Evolutionary conservation across 306 rosid genomes (phyloP), one percentile per base, ranked within the genome.

Genomic region (Fragaria ananassa): DNA sequence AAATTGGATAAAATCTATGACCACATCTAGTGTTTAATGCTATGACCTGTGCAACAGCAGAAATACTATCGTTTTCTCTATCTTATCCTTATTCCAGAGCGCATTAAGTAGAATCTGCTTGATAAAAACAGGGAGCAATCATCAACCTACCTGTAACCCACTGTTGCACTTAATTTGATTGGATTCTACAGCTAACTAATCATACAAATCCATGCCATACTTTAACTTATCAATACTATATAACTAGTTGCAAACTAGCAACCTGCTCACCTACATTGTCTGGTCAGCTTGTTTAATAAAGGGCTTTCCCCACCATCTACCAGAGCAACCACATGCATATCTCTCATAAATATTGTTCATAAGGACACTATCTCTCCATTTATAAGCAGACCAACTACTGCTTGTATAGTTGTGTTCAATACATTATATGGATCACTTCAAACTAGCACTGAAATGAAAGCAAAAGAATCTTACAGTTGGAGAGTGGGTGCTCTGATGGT

Each of bases 391-490:
- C 60, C 79, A 67, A 81, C 68, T 61, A 75, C 72, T 29, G 41
- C 12, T 47, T 60, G 42, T 45, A n/a, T 39, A 47, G 60, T 47
- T 66, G 81, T 29, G 12, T 44, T 6, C 25, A 35, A 19, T 68
- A 23, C 71, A 74, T 18, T 64, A 39, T 25, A 46, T 70, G 15
- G 34, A 70, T 29, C 58, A 74, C 14, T 35, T 54, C 27, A 63
- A 70, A 77, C 4, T 10, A 62, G 75, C 74, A 65, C 60, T 45
- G 69, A 14, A 63, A 80, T 74, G 39, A 12, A 66, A 37, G 61
- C 10, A 6, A 75, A 76, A 81, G 78, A 86, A 83, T 84, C 93
- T 89, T 89, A 95, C 97, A 62, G 96, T 80, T 73, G 97, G 96
- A 79, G 98, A 84, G 80, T 84, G 87, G 66, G 78, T 78, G 76